These are phyloP conservation scores for Globisporangium nagaii DNA, from an alignment of 352 stramenopile genomes.

Conservation along the genomic window DNA sequence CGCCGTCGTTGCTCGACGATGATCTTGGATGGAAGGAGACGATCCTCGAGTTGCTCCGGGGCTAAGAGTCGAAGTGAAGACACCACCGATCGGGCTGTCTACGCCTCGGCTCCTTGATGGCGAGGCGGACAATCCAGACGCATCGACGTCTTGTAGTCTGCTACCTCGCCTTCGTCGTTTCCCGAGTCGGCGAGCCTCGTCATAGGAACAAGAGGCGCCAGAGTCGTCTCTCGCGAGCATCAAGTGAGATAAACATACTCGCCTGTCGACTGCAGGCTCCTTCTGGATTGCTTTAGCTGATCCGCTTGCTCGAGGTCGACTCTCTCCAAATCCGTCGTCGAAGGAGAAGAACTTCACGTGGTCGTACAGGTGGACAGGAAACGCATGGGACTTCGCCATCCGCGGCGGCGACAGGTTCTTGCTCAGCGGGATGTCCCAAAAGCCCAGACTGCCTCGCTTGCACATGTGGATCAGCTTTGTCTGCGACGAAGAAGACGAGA, in stretches of 20 bases:
- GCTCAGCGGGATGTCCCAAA: slow-evolving; percentile 38
- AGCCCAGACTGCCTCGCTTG: slow-evolving; percentile 37
- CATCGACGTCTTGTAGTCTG: background rate
- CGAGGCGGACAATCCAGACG: background rate
- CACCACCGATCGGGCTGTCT: slow-evolving; percentile 13
- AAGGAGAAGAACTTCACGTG: slow-evolving; percentile 24
- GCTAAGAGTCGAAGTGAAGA: slow-evolving; percentile 11
- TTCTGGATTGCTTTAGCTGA: background rate
- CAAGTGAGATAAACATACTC: slow-evolving; percentile 31
- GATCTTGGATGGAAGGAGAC: background rate
- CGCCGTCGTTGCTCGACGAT: background rate
- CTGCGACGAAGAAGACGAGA: slow-evolving; percentile 4
- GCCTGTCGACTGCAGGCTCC: background rate
- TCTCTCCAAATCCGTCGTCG: slow-evolving; percentile 18
- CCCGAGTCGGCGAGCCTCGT: slow-evolving; percentile 20
- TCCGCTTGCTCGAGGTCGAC: background rate
- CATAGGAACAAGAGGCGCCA: slow-evolving; percentile 25
- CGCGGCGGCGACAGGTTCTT: slow-evolving; percentile 18
- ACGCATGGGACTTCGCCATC: slow-evolving; percentile 9
- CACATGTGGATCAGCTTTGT: slow-evolving; percentile 52
- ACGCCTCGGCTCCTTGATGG: background rate
- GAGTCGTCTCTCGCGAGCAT: slow-evolving; percentile 36
- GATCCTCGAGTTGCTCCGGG: background rate
- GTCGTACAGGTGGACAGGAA: slow-evolving; percentile 16
- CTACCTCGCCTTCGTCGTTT: slow-evolving; percentile 18